Base-by-base conservation (phyloP, 495 filamentous ascomycete genomes). In the Penicillium bovifimosum region DNA sequence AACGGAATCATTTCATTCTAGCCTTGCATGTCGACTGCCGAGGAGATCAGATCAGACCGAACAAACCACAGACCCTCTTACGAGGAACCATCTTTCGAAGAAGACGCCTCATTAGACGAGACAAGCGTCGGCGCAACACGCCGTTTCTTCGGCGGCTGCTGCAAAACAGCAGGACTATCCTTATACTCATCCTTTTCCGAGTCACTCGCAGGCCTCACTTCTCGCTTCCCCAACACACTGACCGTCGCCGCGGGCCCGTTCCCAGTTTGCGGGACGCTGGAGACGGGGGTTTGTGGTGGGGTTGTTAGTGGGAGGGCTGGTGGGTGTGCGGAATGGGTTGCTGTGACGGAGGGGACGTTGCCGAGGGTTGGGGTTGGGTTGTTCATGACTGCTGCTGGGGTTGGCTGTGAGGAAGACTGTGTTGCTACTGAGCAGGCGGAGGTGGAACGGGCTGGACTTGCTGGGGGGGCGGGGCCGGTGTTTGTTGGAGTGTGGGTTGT, bases 341-440 rank as follows among this genome's bases (percentile, higher is more conserved):
- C 87, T 27, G 86, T 79, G 27, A 93, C 86, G 49, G 83, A 75
- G 0, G 89, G 88, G 17, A 95, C 78, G 55, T 77, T 84, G 6
- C 87, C 85, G 7, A 85, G 72, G 13, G 85, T 90, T 3, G 88
- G 80, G 0, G 87, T 86, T 9, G 90, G 88, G 54, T 95, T 92
- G 64, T 80, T 91, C 43, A 88, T 78, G 3, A 84, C 69, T 14
- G 63, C 51, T 13, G 60, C 61, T 2, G 55, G 35, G 8, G 65
- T 45, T 50, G 65, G 66, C 41, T 74, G 68, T 5, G 65, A 45
- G 29, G 77, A 74, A 13, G 72, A 69, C 47, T 75, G 70, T 0
- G 90, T 95, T 8, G 84, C 78, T 13, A 91, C 77, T n/a, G 91
- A 96, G 3, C 88, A 91, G 5, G 85, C 79, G 8, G 93, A 96